A percentile compares a stretch with the other conserved stretches of the same genome.
These are phyloP conservation scores for Boletus rubroflammeus DNA, from an alignment of 768 basidiomycete genomes.

Conservation along the genomic window DNA sequence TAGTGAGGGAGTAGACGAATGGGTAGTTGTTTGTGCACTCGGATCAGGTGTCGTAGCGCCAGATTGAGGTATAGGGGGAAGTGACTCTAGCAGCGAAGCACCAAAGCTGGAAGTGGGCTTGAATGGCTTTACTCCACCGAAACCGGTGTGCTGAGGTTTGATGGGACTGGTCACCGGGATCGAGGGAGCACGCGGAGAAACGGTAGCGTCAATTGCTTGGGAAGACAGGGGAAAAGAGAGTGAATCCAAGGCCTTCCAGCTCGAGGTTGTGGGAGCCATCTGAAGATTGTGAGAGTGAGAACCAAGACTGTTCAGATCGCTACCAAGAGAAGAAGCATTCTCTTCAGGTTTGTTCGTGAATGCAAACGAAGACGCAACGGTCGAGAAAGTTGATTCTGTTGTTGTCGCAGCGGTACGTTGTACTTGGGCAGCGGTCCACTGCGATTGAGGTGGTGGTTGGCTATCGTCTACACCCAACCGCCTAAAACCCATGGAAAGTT, in stretches of 20 bases:
- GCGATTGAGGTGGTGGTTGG: constrained; percentile 30
- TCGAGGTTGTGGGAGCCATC: constrained; percentile 35
- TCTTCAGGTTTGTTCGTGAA: constrained; percentile 36
- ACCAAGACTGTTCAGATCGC: constrained; percentile 14
- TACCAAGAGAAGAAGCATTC: not conserved
- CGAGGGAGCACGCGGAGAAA: constrained; percentile 32
- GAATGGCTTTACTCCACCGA: constrained; percentile 70
- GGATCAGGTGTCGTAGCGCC: constrained; percentile 44
- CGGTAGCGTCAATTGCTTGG: constrained; percentile 49
- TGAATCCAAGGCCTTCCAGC: constrained; percentile 46
- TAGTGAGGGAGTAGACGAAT: constrained; percentile 25
- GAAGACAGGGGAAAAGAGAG: constrained; percentile 44
- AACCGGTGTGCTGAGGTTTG: constrained; percentile 47
- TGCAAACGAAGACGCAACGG: constrained; percentile 72
- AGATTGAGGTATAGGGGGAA: constrained; percentile 72
- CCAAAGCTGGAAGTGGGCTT: constrained; percentile 82
- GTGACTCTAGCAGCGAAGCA: constrained; percentile 63
- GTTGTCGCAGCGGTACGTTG: constrained; percentile 21
- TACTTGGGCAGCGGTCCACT: constrained; percentile 24
- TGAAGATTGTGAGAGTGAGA: constrained; percentile 29
- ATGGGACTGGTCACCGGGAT: constrained; percentile 32
- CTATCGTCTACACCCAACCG: constrained; percentile 20
- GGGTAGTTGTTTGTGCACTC: constrained; percentile 7
- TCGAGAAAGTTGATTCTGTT: constrained; percentile 52
- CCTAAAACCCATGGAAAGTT: constrained; percentile 58